phyloP scores from a whole-genome alignment of 441 rosid genomes.

The Euphorbia celastroides region DNA sequence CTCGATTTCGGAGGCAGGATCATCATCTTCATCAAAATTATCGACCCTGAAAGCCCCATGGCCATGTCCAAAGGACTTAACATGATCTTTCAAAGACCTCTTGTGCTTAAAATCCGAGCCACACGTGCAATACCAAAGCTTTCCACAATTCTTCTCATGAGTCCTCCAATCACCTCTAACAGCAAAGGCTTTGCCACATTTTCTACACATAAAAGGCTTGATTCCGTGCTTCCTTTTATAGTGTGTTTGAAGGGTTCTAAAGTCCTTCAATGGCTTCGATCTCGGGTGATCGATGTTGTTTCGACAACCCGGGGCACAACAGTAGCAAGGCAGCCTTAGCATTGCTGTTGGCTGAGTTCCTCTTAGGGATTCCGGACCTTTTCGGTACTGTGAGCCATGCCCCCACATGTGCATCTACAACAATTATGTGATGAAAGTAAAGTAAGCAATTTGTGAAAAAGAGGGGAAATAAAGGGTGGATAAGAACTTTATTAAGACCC shows the following conservation, averaged over 20 bases:
- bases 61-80: constrained; percentile 76
- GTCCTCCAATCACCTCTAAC: constrained; percentile 99
- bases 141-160: constrained; percentile 97
- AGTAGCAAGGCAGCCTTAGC: constrained; percentile 89
- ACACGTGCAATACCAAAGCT: constrained; percentile 92
- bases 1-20: constrained; percentile 68
- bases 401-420: constrained; percentile 99
- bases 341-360: constrained; percentile 97
- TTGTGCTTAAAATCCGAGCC: constrained; percentile 97
- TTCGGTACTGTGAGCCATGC: constrained; percentile 94
- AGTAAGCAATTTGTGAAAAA: no score
- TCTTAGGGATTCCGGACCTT: constrained; percentile 90
- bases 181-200: constrained; percentile 88
- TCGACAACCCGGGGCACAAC: constrained; percentile 87
- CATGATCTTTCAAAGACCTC: constrained; percentile 91
- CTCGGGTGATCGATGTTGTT: constrained; percentile 96
- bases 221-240: constrained; percentile 93
- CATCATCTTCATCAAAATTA: constrained; percentile 56
- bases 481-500: constrained; percentile 5
- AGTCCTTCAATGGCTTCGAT: constrained; percentile 86
- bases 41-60: constrained; percentile 73
- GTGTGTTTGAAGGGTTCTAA: constrained; percentile 95
- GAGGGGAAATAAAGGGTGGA: not conserved
- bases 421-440: no score
- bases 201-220: constrained; percentile 83